Evolutionary conservation across 2,329 filamentous ascomycete genomes (phyloP).

Genomic region (Clonostachys byssicola): DNA sequence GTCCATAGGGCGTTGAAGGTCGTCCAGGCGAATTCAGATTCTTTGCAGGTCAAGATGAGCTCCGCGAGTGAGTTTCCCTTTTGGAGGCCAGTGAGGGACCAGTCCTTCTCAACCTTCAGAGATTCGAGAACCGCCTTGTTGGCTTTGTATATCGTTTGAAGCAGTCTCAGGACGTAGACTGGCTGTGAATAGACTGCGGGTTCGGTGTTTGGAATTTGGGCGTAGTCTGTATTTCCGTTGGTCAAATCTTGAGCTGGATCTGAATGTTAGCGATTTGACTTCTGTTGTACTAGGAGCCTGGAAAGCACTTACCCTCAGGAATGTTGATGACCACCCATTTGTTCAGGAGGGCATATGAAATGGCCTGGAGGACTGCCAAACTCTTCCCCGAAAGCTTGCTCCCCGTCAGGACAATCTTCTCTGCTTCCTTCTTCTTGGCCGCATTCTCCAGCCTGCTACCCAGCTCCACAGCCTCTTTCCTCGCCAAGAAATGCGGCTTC

Average conservation of each 20-base stretch:
- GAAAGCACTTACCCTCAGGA: slow-evolving; percentile 67
- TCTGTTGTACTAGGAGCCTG: slow-evolving; percentile 3
- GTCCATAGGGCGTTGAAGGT: slow-evolving; percentile 78
- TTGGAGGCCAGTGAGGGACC: slow-evolving; percentile 36
- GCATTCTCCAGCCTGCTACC: slow-evolving; percentile 58
- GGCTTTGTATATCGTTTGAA: slow-evolving; percentile 68
- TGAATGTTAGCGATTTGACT: slow-evolving; percentile 2
- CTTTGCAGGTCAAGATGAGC: slow-evolving; percentile 66
- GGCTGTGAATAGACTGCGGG: slow-evolving; percentile 71
- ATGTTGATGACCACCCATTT: slow-evolving; percentile 87
- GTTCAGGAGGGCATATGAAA: slow-evolving; percentile 76
- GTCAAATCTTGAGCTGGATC: slow-evolving; percentile 71
- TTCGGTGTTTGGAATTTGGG: slow-evolving; percentile 56
- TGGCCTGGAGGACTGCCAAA: slow-evolving; percentile 76
- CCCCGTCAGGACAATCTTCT: slow-evolving; percentile 68
- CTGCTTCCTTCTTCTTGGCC: slow-evolving; percentile 43
- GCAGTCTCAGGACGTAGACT: slow-evolving; percentile 68
- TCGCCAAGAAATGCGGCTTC: slow-evolving; percentile 72
- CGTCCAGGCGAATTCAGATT: slow-evolving; percentile 74
- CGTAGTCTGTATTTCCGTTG: slow-evolving; percentile 77
- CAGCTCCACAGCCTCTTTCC: slow-evolving; percentile 73
- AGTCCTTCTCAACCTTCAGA: slow-evolving; percentile 37
- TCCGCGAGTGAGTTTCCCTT: slow-evolving; percentile 62
- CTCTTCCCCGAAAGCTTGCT: slow-evolving; percentile 80
- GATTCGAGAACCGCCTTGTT: slow-evolving; percentile 62